These are phyloP conservation scores for Gracilariopsis chorda DNA, from an alignment of 23 red algal genomes.

Conservation along the genomic window DNA sequence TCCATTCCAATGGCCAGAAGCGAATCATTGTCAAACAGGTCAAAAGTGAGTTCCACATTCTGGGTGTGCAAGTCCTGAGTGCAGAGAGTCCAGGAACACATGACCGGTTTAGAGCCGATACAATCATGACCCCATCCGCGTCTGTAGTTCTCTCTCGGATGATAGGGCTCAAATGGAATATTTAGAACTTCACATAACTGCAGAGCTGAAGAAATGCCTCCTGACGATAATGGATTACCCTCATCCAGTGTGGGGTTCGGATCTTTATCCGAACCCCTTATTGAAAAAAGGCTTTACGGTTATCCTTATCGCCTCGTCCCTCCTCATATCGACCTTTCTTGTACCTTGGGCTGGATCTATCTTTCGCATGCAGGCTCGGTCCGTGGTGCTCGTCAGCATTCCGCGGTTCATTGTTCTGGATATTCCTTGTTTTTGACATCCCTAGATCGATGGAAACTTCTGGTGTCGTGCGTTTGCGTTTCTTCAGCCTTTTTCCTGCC, in stretches of 20 bases:
- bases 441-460: too few relatives aligned
- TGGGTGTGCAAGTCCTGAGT: background rate
- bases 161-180: background rate
- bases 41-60: background rate
- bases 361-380: too few relatives aligned
- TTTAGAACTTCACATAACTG: slow-evolving; percentile 24
- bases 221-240: background rate
- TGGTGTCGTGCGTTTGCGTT: too few relatives aligned
- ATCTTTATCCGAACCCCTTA: too few relatives aligned
- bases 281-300: too few relatives aligned
- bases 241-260: slow-evolving; percentile 27
- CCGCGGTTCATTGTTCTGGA: too few relatives aligned
- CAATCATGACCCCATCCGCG: background rate
- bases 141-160: background rate
- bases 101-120: background rate
- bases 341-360: too few relatives aligned
- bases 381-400: too few relatives aligned
- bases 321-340: too few relatives aligned
- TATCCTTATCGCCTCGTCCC: too few relatives aligned
- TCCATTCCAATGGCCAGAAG: slow-evolving; percentile 7
- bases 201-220: background rate
- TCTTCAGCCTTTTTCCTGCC: too few relatives aligned
- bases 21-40: slow-evolving; percentile 16
- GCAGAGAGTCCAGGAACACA: slow-evolving; percentile 6
- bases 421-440: too few relatives aligned